A percentile compares a stretch with the other conserved stretches of the same genome.
phyloP scores from a whole-genome alignment of 108 stramenopile genomes.

The Skeletonema marinoi region DNA sequence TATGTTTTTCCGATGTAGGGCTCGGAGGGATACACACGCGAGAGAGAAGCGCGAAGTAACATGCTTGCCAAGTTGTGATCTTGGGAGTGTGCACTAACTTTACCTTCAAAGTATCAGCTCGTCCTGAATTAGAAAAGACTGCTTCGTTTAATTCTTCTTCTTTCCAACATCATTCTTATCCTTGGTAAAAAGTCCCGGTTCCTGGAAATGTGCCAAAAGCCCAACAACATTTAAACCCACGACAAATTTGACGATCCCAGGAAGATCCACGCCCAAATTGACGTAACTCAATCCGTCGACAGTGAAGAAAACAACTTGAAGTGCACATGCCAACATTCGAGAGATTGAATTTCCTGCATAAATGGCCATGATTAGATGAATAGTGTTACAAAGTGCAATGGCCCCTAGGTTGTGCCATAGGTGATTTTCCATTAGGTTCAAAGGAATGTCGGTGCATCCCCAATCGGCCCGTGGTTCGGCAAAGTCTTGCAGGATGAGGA shows the following conservation, averaged over 20 bases:
- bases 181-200: conserved; percentile 48
- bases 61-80: no score
- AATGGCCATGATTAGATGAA: conserved; percentile 15
- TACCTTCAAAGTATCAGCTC: no score
- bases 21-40: no score
- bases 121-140: no score
- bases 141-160: background rate
- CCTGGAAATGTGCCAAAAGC: conserved; percentile 25
- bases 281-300: background rate
- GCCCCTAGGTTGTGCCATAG: conserved; percentile 13
- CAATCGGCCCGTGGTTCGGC: background rate
- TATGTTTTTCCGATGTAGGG: no score
- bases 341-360: conserved; percentile 17
- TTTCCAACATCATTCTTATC: conserved; percentile 13
- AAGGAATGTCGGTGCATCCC: background rate
- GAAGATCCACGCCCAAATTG: background rate
- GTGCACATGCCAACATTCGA: conserved; percentile 5
- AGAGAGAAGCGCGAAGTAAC: no score
- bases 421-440: conserved; percentile 17
- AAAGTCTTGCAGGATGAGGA: background rate
- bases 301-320: conserved; percentile 6
- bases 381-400: background rate
- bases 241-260: background rate
- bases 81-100: no score
- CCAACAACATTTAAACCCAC: conserved; percentile 10